Evolutionary conservation across 306 rosid genomes (phyloP), one percentile per base, ranked within the genome.

Genomic region (Cicer yamashitae): DNA sequence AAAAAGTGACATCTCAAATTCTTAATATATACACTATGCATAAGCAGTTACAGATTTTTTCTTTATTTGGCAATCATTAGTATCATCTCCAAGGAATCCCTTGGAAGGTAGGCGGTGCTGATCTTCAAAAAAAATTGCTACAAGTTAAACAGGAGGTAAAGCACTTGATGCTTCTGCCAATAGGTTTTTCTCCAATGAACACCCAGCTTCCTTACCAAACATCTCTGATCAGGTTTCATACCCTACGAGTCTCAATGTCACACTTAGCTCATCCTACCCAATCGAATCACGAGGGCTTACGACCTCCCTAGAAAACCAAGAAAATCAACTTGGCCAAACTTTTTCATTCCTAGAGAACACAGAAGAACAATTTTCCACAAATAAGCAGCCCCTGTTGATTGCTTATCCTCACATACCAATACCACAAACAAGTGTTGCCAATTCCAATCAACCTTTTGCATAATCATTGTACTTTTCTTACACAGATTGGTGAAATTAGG

Each of bases 201-300:
- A 65, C 47, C 58, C 18, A 7, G 43, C 73, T 66, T 66, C 67
- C 56, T 40, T 76, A 41, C 57, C 58, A 76, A 54, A 47, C 43
- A 40, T 46, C 57, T n/a, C 12, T 66, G 22, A 6, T 52, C 52
- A 75, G 66, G 45, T 75, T 75, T 52, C 18, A 64, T 44, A 48
- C 51, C 40, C n/a, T 38, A 34, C 25, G 15, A 50, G 15, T 75
- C 44, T 63, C 25, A 61, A 60, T 48, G 53, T 38, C 63, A 38
- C 7, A 40, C 15, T 18, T 48, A 46, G 18, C 5, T 13, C 11
- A 73, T 38, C 62, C 4, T 74, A 47, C 51, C 72, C 53, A 11
- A 75, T 40, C 52, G 3, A 75, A 75, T 7, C 43, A 34, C 37
- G 14, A 4, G 30, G 39, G 39, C 45, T n/a, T 12, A 56, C 6